Conservation (phyloP, 192 early-diverging fungal species). For the Podila epigama region DNA sequence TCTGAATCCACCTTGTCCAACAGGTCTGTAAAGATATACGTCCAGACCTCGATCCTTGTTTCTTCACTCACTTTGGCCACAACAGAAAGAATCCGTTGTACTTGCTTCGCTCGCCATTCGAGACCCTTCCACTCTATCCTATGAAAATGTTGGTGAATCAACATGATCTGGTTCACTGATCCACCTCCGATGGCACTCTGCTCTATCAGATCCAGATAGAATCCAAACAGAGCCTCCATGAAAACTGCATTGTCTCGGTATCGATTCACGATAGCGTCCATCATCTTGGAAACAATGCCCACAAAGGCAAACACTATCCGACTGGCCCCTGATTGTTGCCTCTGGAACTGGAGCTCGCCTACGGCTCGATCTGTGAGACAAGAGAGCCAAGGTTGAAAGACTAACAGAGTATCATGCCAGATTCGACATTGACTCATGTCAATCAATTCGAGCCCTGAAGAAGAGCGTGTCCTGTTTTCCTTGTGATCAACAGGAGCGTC, state of each 20-base stretch:
- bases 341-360: conserved; percentile 29
- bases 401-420: conserved; percentile 26
- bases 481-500: neutral
- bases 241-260: conserved; percentile 12
- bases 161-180: conserved; percentile 35
- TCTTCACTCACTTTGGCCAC: conserved; percentile 8
- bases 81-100: conserved; percentile 15
- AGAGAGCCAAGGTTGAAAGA: conserved; percentile 37
- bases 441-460: neutral
- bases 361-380: conserved; percentile 35
- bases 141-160: conserved; percentile 45
- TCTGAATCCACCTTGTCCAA: conserved; percentile 36
- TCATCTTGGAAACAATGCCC: conserved; percentile 34
- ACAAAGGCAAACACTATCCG: conserved; percentile 40
- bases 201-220: conserved; percentile 24
- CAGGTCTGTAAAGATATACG: conserved; percentile 15
- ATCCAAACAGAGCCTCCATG: conserved; percentile 18
- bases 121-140: conserved; percentile 30
- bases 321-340: conserved; percentile 42
- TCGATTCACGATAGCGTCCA: conserved; percentile 4
- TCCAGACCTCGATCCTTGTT: conserved; percentile 31
- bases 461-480: no score
- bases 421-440: conserved; percentile 9
- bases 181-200: conserved; percentile 15
- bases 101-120: conserved; percentile 1